These are phyloP conservation scores for Fraxinus velutina DNA, from an alignment of 305 asterid species.

Conservation along the genomic window DNA sequence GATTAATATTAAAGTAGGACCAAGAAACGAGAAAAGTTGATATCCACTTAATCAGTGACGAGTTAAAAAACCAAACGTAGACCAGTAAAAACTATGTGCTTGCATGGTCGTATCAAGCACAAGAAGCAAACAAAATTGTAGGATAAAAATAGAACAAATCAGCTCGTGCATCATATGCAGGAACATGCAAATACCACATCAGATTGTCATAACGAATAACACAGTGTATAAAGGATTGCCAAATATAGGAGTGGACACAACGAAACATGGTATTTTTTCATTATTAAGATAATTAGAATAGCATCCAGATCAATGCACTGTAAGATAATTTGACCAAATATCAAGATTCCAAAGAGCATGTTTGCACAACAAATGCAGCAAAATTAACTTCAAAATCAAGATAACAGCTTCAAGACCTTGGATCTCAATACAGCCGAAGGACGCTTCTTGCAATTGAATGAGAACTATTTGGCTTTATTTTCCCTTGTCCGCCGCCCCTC, in stretches of 20 bases:
- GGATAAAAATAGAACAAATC: background rate
- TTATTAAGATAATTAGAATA: conserved; percentile 40
- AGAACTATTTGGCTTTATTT: conserved; percentile 52
- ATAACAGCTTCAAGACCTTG: conserved; percentile 39
- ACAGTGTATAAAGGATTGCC: background rate
- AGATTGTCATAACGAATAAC: background rate
- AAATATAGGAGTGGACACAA: background rate
- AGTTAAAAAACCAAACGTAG: background rate
- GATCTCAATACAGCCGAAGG: conserved; percentile 60
- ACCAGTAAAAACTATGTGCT: background rate
- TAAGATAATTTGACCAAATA: conserved; percentile 26
- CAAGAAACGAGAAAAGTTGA: background rate
- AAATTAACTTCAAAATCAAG: conserved; percentile 28
- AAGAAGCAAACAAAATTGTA: background rate
- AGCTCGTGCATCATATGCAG: conserved; percentile 2
- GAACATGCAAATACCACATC: background rate
- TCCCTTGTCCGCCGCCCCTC: conserved; percentile 55
- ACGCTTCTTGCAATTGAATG: conserved; percentile 77
- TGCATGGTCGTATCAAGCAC: background rate
- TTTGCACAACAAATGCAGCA: conserved; percentile 34
- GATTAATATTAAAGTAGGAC: conserved; percentile 23
- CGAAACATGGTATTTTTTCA: conserved; percentile 20
- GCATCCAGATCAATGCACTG: conserved; percentile 32
- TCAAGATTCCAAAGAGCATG: conserved; percentile 32
- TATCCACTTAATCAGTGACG: conserved; percentile 9